Conservation (phyloP, 345 rosid genomes). For the Ricinus communis region DNA sequence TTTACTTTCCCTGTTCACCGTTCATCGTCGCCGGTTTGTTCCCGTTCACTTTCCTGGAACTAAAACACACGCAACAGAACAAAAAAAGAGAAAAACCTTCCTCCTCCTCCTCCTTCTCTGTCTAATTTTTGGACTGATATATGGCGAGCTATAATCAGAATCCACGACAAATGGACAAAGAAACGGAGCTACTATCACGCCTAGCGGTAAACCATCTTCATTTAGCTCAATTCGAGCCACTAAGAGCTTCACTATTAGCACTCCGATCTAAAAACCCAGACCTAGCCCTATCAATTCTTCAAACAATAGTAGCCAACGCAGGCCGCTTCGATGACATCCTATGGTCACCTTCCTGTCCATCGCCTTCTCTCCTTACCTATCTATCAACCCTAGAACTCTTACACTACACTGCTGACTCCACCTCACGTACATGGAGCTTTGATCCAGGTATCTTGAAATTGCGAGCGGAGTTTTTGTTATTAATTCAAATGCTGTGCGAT, state of each 20-base stretch:
- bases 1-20: too few relatives aligned
- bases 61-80: background rate
- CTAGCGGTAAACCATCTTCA: constrained; percentile 88
- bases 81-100: too few relatives aligned
- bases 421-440: constrained; percentile 66
- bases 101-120: background rate
- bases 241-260: constrained; percentile 73
- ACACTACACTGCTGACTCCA: constrained; percentile 42
- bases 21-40: too few relatives aligned
- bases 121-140: background rate
- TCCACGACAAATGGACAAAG: constrained; percentile 57
- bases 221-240: constrained; percentile 89
- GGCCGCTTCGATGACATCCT: constrained; percentile 67
- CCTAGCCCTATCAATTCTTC: constrained; percentile 67
- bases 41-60: too few relatives aligned
- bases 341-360: constrained; percentile 78
- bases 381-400: constrained; percentile 73
- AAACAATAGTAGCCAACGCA: constrained; percentile 69
- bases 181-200: constrained; percentile 76
- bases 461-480: constrained; percentile 72
- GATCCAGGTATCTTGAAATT: constrained; percentile 59
- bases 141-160: background rate
- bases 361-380: constrained; percentile 70
- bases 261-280: constrained; percentile 68
- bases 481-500: constrained; percentile 64